phyloP scores from a whole-genome alignment of 1,284 basidiomycete species.

The Apiotrichum veenhuisii region DNA sequence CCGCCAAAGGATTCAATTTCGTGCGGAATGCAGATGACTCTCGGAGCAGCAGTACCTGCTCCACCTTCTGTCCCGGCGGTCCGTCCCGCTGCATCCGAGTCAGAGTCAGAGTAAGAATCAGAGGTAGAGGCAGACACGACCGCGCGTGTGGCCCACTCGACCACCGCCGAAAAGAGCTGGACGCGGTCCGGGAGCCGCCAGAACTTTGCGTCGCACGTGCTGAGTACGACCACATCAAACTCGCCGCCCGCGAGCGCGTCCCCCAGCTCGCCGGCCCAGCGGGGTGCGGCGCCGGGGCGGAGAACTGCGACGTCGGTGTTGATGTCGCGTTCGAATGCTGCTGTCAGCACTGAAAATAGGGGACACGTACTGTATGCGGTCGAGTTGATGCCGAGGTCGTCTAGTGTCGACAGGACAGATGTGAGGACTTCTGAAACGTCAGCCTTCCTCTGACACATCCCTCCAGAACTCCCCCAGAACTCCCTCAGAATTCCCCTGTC shows the following conservation, averaged over 20 bases:
- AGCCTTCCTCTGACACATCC: too few relatives aligned
- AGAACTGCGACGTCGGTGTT: background rate
- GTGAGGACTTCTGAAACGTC: background rate
- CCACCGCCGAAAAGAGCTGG: background rate
- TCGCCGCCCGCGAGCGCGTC: background rate
- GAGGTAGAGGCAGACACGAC: too few relatives aligned
- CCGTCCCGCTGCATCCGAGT: background rate
- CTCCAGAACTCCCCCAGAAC: too few relatives aligned
- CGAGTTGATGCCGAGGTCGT: background rate
- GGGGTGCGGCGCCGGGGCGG: background rate
- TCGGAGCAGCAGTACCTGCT: too few relatives aligned
- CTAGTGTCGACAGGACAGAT: background rate
- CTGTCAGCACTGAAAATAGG: background rate
- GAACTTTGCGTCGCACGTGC: conserved; percentile 2
- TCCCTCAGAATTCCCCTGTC: too few relatives aligned
- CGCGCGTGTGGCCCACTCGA: background rate
- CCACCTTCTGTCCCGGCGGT: background rate
- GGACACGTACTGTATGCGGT: background rate
- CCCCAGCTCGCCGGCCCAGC: background rate
- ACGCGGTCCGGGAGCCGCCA: background rate
- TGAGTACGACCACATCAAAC: background rate
- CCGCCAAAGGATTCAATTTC: background rate
- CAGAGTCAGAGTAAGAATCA: too few relatives aligned
- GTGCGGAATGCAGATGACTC: conserved; percentile 1
- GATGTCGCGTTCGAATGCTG: background rate